Percentiles rank a stretch among this genome's conserved stretches.
Evolutionary conservation across 106 monocot genomes (phyloP).

Genomic region (Allium cepa): DNA sequence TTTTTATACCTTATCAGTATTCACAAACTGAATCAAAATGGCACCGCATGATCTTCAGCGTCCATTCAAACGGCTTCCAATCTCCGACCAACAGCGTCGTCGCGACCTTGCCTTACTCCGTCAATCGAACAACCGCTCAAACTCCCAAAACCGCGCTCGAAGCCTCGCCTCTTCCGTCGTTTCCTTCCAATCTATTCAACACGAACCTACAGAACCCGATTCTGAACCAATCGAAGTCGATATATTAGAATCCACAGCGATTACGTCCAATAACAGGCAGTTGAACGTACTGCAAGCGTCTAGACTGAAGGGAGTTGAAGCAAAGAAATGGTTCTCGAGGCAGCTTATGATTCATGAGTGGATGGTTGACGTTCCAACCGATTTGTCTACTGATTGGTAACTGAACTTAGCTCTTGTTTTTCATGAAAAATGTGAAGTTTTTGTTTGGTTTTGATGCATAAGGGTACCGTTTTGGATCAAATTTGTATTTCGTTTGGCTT

Average conservation of each 20-base stretch:
- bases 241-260: not conserved
- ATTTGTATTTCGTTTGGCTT: too few relatives aligned
- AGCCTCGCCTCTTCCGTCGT: constrained; percentile 66
- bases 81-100: constrained; percentile 92
- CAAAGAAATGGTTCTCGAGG: constrained; percentile 71
- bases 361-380: constrained; percentile 86
- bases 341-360: constrained; percentile 97
- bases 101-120: constrained; percentile 68
- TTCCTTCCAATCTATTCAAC: constrained; percentile 11
- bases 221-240: constrained; percentile 3
- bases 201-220: not conserved
- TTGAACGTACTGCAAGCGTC: constrained; percentile 48
- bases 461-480: too few relatives aligned
- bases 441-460: too few relatives aligned
- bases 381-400: constrained; percentile 65
- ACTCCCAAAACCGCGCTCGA: constrained; percentile 83
- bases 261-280: constrained; percentile 16
- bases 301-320: constrained; percentile 61
- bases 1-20: too few relatives aligned
- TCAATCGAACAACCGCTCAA: constrained; percentile 68
- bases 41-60: constrained; percentile 68
- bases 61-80: constrained; percentile 66
- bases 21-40: constrained; percentile 2
- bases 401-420: too few relatives aligned
- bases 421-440: too few relatives aligned